A percentile compares a stretch with the other conserved stretches of the same genome.
Evolutionary conservation across 208 protist genomes (phyloP).

Genomic region (Wallacemonas sp.): DNA sequence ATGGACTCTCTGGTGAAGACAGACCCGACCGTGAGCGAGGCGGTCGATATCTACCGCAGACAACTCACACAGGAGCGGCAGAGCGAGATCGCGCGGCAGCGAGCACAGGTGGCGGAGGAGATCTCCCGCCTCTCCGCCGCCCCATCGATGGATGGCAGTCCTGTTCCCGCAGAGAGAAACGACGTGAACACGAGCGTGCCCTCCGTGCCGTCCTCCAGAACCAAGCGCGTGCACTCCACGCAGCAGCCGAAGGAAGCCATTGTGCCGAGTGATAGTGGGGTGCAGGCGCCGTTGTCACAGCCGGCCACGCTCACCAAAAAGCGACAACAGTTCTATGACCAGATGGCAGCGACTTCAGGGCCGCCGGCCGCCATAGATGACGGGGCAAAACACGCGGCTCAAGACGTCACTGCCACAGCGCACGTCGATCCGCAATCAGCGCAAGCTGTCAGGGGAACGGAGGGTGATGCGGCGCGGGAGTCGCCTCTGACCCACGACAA

Average conservation of each 20-base stretch:
- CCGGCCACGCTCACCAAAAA: slow-evolving; percentile 2
- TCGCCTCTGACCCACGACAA: background rate
- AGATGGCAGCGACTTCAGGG: background rate
- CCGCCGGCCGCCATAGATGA: background rate
- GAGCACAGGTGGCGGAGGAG: slow-evolving; percentile 1
- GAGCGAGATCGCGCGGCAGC: slow-evolving; percentile 15
- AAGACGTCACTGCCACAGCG: background rate
- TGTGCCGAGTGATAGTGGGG: background rate
- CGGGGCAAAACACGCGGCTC: background rate
- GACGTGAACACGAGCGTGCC: background rate
- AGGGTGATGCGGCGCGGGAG: background rate
- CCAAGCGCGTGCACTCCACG: background rate
- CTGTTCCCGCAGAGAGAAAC: background rate
- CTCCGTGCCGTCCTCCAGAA: background rate
- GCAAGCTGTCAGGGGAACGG: background rate
- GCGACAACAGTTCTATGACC: background rate
- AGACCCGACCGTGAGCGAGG: slow-evolving; percentile 34
- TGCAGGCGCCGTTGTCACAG: background rate
- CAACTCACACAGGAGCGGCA: slow-evolving; percentile 16
- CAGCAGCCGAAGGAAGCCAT: background rate
- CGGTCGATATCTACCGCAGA: slow-evolving; percentile 26
- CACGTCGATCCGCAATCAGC: slow-evolving; percentile 4
- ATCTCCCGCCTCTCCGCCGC: background rate
- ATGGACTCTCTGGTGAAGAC: slow-evolving; percentile 39
- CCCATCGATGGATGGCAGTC: slow-evolving; percentile 9